Base-by-base conservation (phyloP, 2,329 filamentous ascomycete genomes). In the Rasamsonia emersonii region DNA sequence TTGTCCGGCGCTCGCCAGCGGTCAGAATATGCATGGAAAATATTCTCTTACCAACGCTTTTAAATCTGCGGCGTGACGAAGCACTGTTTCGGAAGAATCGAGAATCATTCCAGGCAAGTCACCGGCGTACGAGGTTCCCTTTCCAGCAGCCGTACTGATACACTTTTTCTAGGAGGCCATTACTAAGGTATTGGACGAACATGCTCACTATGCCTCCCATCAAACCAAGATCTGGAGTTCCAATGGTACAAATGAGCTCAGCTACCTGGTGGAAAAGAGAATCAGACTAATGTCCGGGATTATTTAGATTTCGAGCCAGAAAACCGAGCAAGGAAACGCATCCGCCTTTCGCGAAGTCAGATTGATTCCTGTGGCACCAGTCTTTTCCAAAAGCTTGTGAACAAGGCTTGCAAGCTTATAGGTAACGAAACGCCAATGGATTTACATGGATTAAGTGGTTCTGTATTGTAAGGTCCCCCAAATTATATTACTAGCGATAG, bases 401-500 rank as follows among this genome's bases (percentile, higher is more conserved):
- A 43, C 18, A 35, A 50, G 27, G 28, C 57, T 36, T 55, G 56
- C 43, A 37, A 33, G 18, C 24, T 55, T 40, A 45, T 71, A 26
- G 56, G 50, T 13, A 51, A 45, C 19, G 50, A 59, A 25, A 48
- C 49, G 20, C 43, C 21, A 13, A 24, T 20, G 17, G 28, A 30
- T 6, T 30, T 30, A 19, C 23, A 28, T 35, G 58, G 56, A 10
- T 40, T 71, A n/a, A 45, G 65, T 53, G 33, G 54, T 31, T 46
- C 62, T 9, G 56, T 71, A 20, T 47, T 63, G 75, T 78, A 58
- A 53, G 71, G 64, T 20, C 9, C 21, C 19, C 9, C 28, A 23
- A 16, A 11, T 11, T 18, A 9, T 19, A n/a, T 18, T 15, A 15
- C 18, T 9, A 9, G 9, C 14, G 8, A 18, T 26, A 11, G 24